Conservation (phyloP, 495 filamentous ascomycete species). For the Podospora conica region DNA sequence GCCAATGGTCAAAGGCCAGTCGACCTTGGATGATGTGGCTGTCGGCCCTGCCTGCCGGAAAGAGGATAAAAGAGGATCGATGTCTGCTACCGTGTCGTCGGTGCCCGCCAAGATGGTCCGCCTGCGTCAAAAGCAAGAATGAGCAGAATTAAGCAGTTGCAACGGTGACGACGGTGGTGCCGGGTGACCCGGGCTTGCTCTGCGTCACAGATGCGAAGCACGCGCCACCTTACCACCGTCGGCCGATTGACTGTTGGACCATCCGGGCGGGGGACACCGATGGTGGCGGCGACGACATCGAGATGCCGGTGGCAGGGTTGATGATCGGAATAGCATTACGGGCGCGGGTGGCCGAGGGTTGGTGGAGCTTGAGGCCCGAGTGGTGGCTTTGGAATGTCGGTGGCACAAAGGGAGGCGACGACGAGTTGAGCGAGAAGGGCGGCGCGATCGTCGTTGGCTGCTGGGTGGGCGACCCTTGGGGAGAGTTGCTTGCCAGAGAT, state of each 20-base stretch:
- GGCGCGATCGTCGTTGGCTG: constrained; percentile 67
- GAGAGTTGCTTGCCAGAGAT: constrained; percentile 88
- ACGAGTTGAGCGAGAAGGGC: constrained; percentile 71
- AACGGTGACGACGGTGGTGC: constrained; percentile 28
- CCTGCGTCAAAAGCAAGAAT: constrained; percentile 20
- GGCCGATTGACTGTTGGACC: constrained; percentile 50
- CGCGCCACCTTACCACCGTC: constrained; percentile 43
- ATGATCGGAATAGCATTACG: constrained; percentile 98
- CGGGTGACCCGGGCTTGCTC: constrained; percentile 20
- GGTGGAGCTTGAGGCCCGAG: constrained; percentile 68
- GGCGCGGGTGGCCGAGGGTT: constrained; percentile 77
- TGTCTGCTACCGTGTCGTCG: constrained; percentile 30
- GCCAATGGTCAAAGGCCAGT: constrained; percentile 28
- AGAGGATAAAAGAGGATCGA: constrained; percentile 27
- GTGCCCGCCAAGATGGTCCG: constrained; percentile 38
- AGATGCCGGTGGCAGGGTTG: constrained; percentile 87
- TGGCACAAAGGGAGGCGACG: constrained; percentile 65
- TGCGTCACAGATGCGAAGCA: constrained; percentile 30
- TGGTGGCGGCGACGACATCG: constrained; percentile 81
- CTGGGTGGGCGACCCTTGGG: constrained; percentile 74
- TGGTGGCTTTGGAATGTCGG: constrained; percentile 45
- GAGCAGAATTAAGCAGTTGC: constrained; percentile 25
- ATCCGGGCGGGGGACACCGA: constrained; percentile 83
- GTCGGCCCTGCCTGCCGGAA: constrained; percentile 27
- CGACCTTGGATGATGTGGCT: constrained; percentile 19